Base-by-base conservation (phyloP, 1,284 basidiomycete species). In the Austropuccinia psidii region DNA sequence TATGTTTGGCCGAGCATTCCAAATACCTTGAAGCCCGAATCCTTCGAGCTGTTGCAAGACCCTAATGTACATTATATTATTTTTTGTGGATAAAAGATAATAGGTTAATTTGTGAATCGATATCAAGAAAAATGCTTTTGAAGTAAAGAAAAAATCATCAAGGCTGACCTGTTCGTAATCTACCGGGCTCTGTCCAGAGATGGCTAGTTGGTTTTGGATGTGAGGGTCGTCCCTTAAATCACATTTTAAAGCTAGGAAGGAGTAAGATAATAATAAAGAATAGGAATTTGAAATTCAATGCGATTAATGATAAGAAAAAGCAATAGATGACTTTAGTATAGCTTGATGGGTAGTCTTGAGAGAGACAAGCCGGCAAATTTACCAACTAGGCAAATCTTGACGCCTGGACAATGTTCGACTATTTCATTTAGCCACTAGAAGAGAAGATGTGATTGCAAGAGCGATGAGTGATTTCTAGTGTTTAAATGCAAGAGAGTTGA, bases 1-100 rank as follows among this genome's bases (percentile, higher is more conserved):
- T 94, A 78, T 93, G 90, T 81, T 95, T 96, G 11, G 94, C 93
- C 76, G 92, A 95, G 80, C 93, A 97, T 84, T 98, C 93, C 93
- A 96, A 85, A 82, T 96, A 97, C 54, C 93, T 86, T 62, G 88
- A 91, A 0, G 93, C 93, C 78, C 91, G 87, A 86, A 96, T 93
- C 81, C 90, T 87, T 78, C 90, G 84, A 15, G 93, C 93, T 6
- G 92, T 89, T 0, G 88, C 85, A 21, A 96, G 84, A 0, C 93
- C 93, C 78, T 78, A 72, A 74, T 35, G 17, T n/a, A 19, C 8
- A 2, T 49, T 13, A 31, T 7, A 5, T 19, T 29, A 24, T 15
- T 58, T 45, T 19, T 21, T 54, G 17, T 15, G 11, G 15, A 24
- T 43, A 24, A 13, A 11, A 19, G 17, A 8, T 13, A 19, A 35